Base-by-base conservation (phyloP, 1,139 yeast species). In the Debaryomycetaceae sp. region DNA sequence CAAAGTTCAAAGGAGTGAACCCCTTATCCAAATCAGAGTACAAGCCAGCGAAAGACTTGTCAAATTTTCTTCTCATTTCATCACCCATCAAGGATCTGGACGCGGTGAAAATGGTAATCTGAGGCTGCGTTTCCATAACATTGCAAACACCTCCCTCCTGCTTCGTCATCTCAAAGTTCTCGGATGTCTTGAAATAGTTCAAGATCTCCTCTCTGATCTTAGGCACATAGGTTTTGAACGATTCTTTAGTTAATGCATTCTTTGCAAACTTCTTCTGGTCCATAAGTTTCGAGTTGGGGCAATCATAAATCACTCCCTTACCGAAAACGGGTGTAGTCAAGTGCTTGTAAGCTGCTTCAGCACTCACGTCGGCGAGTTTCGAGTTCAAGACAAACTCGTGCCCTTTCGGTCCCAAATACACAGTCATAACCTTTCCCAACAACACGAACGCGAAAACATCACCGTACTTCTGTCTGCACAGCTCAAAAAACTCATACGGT, bases 221-320 rank as follows among this genome's bases (percentile, higher is more conserved):
- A 40, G 98, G 98, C 38, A 94, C 98, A 58, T 92, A 91, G 22
- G 72, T 65, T 53, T 79, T 78, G 71, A 92, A 94, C 2, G 95
- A 81, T 37, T 88, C 97, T 48, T 79, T 78, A 32, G 96, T 85
- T 52, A 92, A 76, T 15, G 97, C 95, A 44, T 79, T 77, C 68
- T 92, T 92, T 49, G 94, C 95, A 58, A 92, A 92, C 72, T 89
- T 92, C 80, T 94, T 92, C 66, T 92, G 98, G 64, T 92, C 98
- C 98, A 92, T 94, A 55, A 92, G 78, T 52, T 89, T 81, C 56
- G 81, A 70, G 69, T 94, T 94, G 46, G 98, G 89, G 66, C 98
- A 92, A 67, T 92, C 98, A 61, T 92, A 92, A 43, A 92, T 85
- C 41, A 92, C 98, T 50, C 98, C 98, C 60, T 89, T 81, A 52